Conservation (phyloP, 2,329 filamentous ascomycete genomes). For the Periconia sp. region DNA sequence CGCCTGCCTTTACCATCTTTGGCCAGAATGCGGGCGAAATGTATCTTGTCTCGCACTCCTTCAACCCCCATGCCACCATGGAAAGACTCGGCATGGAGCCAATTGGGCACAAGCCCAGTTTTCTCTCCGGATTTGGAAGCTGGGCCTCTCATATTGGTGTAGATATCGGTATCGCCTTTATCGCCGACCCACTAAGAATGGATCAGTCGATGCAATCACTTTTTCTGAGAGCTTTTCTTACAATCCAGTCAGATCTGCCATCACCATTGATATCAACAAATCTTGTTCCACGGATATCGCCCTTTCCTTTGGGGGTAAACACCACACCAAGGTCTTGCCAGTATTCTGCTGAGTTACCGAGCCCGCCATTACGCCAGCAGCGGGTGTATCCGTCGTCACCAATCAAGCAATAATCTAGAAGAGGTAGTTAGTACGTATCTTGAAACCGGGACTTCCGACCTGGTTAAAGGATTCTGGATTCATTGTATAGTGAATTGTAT, state of each 20-base stretch:
- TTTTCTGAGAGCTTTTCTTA: no score
- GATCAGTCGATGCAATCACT: no score
- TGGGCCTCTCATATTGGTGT: neutral
- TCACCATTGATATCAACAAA: neutral
- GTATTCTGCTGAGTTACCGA: neutral
- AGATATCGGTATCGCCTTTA: neutral
- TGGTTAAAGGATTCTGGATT: no score
- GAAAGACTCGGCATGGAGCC: neutral
- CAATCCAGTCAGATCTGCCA: conserved; percentile 1
- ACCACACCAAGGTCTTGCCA: neutral
- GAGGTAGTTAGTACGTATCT: no score
- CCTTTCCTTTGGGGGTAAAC: neutral
- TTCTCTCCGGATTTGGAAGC: no score
- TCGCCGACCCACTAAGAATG: neutral
- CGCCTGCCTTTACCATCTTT: neutral
- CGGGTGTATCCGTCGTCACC: neutral
- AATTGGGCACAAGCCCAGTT: neutral
- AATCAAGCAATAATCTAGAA: neutral
- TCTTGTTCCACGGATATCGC: neutral
- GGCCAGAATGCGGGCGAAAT: neutral
- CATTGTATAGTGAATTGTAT: no score
- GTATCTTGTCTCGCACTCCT: neutral
- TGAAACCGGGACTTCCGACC: no score
- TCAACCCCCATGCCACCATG: neutral
- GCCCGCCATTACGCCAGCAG: neutral